Conservation (phyloP, 352 stramenopile genomes). For the Nothophytophthora sp. region DNA sequence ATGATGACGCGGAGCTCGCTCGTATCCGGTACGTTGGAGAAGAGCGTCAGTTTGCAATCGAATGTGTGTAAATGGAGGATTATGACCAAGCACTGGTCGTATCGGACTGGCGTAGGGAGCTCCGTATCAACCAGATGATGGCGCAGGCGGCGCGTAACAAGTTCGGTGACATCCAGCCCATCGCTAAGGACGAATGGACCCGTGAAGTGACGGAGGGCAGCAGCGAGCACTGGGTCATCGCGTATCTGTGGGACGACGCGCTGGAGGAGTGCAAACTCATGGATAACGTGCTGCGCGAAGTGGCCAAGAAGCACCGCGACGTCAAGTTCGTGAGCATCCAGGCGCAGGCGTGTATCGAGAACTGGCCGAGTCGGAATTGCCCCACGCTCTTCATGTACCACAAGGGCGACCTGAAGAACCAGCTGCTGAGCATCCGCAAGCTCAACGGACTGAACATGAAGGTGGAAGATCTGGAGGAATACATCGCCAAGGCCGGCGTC, state of each 20-base stretch:
- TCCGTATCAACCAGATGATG: constrained; percentile 89
- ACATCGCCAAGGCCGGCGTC: constrained; percentile 76
- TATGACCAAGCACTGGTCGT: background rate
- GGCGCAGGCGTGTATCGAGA: constrained; percentile 89
- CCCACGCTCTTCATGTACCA: constrained; percentile 94
- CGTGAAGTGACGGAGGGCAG: constrained; percentile 91
- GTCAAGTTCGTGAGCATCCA: constrained; percentile 95
- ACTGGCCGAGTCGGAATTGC: constrained; percentile 91
- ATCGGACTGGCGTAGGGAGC: constrained; percentile 48
- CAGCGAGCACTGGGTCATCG: constrained; percentile 88
- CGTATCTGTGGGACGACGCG: constrained; percentile 88
- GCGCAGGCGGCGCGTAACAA: constrained; percentile 77
- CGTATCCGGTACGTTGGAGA: constrained; percentile 63
- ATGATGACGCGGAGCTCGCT: constrained; percentile 75
- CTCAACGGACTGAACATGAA: constrained; percentile 89
- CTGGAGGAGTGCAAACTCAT: constrained; percentile 92
- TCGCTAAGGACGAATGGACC: constrained; percentile 93
- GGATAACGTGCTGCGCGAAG: constrained; percentile 81
- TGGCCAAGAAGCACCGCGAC: constrained; percentile 87
- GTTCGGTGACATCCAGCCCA: constrained; percentile 90
- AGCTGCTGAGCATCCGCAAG: constrained; percentile 89
- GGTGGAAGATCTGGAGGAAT: constrained; percentile 89
- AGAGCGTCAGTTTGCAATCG: too few species aligned
- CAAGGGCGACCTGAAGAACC: constrained; percentile 86
- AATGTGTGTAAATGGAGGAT: background rate